Percentiles rank a stretch among this genome's conserved stretches.
phyloP scores from a whole-genome alignment of 441 rosid species.

The Bruguiera hainesii region DNA sequence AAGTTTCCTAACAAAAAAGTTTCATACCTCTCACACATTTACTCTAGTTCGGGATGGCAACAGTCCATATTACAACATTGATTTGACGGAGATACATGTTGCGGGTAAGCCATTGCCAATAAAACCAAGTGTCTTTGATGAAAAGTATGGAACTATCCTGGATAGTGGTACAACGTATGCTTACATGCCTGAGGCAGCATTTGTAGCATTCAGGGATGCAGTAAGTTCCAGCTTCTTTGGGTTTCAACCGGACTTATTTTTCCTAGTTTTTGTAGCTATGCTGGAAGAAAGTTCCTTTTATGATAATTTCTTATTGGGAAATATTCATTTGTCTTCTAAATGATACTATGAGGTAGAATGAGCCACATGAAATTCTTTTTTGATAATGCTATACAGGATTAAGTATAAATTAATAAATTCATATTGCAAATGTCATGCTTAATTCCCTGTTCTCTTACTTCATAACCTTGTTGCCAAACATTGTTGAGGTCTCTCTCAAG shows the following conservation, averaged over 20 bases:
- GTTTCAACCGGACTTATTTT: not conserved
- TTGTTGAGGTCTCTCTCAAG: not conserved
- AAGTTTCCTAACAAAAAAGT: conserved; percentile 42
- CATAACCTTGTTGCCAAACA: conserved; percentile 4
- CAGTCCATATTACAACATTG: conserved; percentile 96
- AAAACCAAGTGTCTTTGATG: conserved; percentile 62
- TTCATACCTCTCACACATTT: conserved; percentile 80
- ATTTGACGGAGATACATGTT: conserved; percentile 85
- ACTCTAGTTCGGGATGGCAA: conserved; percentile 94
- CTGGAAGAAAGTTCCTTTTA: not conserved
- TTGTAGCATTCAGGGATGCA: conserved; percentile 67
- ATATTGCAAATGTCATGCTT: too few species aligned
- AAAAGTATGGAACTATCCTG: conserved; percentile 68
- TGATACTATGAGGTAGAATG: too few species aligned
- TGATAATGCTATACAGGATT: too few species aligned
- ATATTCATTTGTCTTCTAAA: too few species aligned
- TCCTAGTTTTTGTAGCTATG: not conserved
- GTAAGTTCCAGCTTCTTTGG: conserved; percentile 39
- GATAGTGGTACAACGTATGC: conserved; percentile 96
- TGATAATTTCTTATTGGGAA: not conserved
- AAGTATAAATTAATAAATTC: too few species aligned
- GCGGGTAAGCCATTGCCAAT: conserved; percentile 78
- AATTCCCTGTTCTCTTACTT: not conserved
- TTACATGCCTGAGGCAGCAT: conserved; percentile 80
- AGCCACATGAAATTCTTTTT: too few species aligned